Evolutionary conservation across 495 filamentous ascomycete genomes (phyloP).

Genomic region (Rusavskia elegans): DNA sequence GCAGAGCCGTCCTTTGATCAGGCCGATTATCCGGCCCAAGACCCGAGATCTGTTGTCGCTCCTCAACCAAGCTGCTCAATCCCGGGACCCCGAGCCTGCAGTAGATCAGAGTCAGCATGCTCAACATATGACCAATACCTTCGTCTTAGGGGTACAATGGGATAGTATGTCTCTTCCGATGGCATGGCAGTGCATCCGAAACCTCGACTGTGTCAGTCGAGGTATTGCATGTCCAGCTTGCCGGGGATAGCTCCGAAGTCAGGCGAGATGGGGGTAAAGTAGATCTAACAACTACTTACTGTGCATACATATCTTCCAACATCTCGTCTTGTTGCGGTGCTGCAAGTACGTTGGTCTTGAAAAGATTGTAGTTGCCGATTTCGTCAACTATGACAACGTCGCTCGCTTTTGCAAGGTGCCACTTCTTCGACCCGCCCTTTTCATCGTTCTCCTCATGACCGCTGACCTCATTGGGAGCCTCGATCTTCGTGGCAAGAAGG

Average conservation of each 20-base stretch:
- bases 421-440: slow-evolving; percentile 57
- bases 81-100: slow-evolving; percentile 24
- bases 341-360: slow-evolving; percentile 63
- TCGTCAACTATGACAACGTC: slow-evolving; percentile 69
- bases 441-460: slow-evolving; percentile 44
- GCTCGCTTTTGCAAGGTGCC: slow-evolving; percentile 49
- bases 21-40: slow-evolving; percentile 24
- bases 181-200: too few species aligned
- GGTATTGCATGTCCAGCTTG: too few species aligned
- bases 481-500: slow-evolving; percentile 65
- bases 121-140: too few species aligned
- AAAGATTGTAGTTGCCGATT: slow-evolving; percentile 66
- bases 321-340: slow-evolving; percentile 79
- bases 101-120: too few species aligned
- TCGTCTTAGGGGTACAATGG: too few species aligned
- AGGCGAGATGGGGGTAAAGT: too few species aligned
- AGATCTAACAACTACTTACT: too few species aligned
- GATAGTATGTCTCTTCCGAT: too few species aligned
- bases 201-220: too few species aligned
- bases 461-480: slow-evolving; percentile 19
- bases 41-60: slow-evolving; percentile 33
- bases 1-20: slow-evolving; percentile 36
- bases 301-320: slow-evolving; percentile 64
- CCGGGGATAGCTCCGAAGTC: too few species aligned
- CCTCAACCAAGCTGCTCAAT: slow-evolving; percentile 29